These are phyloP conservation scores for Catunica adiposa DNA, from an alignment of 2,329 filamentous ascomycete genomes.

Conservation along the genomic window DNA sequence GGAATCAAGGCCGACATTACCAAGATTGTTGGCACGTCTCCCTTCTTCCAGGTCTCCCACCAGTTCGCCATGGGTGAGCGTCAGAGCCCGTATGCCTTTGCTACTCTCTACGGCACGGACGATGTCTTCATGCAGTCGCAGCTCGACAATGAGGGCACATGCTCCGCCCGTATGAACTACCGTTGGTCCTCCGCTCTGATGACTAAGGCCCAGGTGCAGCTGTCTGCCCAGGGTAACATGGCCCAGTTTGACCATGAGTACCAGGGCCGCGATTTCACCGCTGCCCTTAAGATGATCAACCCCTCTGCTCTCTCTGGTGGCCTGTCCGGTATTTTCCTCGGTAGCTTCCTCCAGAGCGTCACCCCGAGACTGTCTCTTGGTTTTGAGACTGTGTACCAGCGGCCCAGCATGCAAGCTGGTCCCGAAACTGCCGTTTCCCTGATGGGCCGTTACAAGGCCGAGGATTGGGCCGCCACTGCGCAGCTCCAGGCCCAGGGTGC, in stretches of 20 bases:
- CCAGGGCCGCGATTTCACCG: constrained; percentile 80
- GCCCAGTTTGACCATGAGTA: constrained; percentile 73
- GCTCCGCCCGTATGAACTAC: constrained; percentile 84
- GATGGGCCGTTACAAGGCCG: constrained; percentile 75
- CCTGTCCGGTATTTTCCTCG: constrained; percentile 86
- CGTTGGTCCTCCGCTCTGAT: constrained; percentile 68
- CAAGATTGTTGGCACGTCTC: constrained; percentile 85
- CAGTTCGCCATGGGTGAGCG: constrained; percentile 90
- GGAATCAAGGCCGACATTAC: constrained; percentile 91
- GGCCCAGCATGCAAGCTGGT: constrained; percentile 62
- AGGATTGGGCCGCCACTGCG: constrained; percentile 83
- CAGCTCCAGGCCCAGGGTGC: constrained; percentile 81
- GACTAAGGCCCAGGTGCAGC: constrained; percentile 77
- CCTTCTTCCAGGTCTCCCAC: constrained; percentile 94
- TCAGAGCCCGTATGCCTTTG: constrained; percentile 87
- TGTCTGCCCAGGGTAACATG: constrained; percentile 48
- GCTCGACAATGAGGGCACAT: constrained; percentile 77
- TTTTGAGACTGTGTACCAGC: constrained; percentile 87
- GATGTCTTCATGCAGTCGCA: constrained; percentile 95
- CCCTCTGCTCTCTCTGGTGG: constrained; percentile 87
- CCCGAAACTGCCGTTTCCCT: constrained; percentile 89
- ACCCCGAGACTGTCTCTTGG: constrained; percentile 77
- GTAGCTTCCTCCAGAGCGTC: constrained; percentile 85
- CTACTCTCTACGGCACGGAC: constrained; percentile 80
- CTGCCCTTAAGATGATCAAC: constrained; percentile 84